Percentiles rank a stretch among this genome's conserved stretches.
phyloP scores from a whole-genome alignment of 2,329 filamentous ascomycete genomes.

The Venturia aucupariae region DNA sequence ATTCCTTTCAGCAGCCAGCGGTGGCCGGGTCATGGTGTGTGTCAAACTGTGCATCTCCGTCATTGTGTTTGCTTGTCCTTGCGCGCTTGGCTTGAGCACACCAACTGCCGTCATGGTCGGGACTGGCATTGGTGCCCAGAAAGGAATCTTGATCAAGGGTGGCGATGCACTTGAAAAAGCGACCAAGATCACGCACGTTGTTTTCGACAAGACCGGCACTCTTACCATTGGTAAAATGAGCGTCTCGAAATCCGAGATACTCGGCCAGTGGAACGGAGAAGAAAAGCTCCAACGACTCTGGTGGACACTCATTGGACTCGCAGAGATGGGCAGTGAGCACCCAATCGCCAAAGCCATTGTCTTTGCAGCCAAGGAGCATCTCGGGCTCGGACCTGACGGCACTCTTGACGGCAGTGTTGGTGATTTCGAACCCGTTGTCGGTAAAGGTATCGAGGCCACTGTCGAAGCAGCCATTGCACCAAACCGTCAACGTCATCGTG shows the following conservation, averaged over 20 bases:
- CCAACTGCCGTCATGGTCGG: conserved; percentile 98
- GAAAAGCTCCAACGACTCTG: conserved; percentile 66
- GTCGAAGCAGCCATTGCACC: conserved; percentile 65
- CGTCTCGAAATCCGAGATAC: conserved; percentile 63
- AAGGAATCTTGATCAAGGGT: conserved; percentile 96
- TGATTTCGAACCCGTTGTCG: conserved; percentile 75
- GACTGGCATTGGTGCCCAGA: conserved; percentile 89
- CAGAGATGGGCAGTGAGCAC: conserved; percentile 92
- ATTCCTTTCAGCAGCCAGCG: conserved; percentile 69
- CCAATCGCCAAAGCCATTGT: conserved; percentile 89
- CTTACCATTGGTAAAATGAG: conserved; percentile 94
- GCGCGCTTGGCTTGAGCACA: conserved; percentile 88
- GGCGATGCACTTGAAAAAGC: conserved; percentile 85
- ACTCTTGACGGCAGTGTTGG: conserved; percentile 75
- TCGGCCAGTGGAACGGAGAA: conserved; percentile 58
- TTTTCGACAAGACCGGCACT: conserved; percentile 94
- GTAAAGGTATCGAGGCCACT: conserved; percentile 71
- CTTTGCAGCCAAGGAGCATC: conserved; percentile 61
- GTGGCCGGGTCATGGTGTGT: conserved; percentile 92
- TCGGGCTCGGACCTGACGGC: conserved; percentile 62
- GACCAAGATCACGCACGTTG: conserved; percentile 80
- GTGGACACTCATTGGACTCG: conserved; percentile 95
- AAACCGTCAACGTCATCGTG: conserved; percentile 63
- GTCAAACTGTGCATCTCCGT: conserved; percentile 96
- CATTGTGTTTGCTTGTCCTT: conserved; percentile 96